Evolutionary conservation across 495 filamentous ascomycete genomes (phyloP).

Genomic region (Echria macrotheca): DNA sequence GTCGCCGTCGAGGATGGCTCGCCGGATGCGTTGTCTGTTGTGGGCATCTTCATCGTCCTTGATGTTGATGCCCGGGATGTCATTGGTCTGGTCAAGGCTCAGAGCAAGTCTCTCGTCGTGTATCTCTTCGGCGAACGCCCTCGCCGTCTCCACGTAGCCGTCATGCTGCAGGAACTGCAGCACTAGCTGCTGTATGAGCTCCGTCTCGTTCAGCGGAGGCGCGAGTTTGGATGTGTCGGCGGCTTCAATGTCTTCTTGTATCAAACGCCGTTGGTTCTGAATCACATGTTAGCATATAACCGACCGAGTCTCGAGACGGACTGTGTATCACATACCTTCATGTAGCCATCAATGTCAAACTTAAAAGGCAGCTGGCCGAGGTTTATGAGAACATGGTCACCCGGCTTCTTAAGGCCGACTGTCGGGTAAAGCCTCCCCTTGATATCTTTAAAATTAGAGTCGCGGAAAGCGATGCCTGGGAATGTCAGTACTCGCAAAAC

Average conservation of each 20-base stretch:
- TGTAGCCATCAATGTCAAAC: conserved; percentile 87
- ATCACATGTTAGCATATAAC: too few species aligned
- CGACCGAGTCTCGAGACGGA: too few species aligned
- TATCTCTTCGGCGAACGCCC: conserved; percentile 81
- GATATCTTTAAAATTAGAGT: conserved; percentile 62
- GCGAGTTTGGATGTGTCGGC: conserved; percentile 50
- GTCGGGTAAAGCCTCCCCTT: conserved; percentile 70
- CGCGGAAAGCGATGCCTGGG: conserved; percentile 72
- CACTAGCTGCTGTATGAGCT: conserved; percentile 73
- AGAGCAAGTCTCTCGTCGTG: conserved; percentile 63
- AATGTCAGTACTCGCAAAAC: conserved; percentile 9
- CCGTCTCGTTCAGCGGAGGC: conserved; percentile 63
- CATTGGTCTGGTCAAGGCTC: conserved; percentile 46
- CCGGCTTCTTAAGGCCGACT: conserved; percentile 87
- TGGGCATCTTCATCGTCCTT: conserved; percentile 73
- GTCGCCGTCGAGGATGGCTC: conserved; percentile 86
- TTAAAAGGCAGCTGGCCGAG: conserved; percentile 88
- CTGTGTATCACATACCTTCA: conserved; percentile 56
- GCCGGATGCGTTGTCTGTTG: conserved; percentile 83
- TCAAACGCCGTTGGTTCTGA: conserved; percentile 57
- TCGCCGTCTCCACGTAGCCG: conserved; percentile 92
- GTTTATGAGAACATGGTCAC: conserved; percentile 79
- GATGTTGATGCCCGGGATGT: conserved; percentile 59
- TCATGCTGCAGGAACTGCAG: conserved; percentile 91
- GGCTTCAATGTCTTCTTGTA: conserved; percentile 33